Percentiles rank a stretch among this genome's conserved stretches.
Evolutionary conservation across 2,329 filamentous ascomycete genomes (phyloP).

Genomic region (Aspergillus felis): DNA sequence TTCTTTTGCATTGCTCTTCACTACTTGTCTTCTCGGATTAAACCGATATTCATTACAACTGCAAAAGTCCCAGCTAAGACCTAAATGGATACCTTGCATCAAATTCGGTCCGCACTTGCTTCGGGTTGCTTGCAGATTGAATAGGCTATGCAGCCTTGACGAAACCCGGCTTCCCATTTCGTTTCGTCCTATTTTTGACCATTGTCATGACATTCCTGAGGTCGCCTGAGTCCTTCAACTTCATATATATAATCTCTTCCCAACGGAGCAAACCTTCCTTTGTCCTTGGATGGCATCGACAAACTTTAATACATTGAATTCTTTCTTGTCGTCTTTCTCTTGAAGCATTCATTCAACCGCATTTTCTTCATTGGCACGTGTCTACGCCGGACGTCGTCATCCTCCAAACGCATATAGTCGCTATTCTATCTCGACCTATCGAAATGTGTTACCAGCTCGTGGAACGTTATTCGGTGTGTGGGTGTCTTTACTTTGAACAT

Average conservation of each 20-base stretch:
- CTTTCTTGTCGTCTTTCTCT: neutral
- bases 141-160: neutral
- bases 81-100: conserved; percentile 7
- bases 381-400: neutral
- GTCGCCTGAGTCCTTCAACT: conserved; percentile 1
- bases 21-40: neutral
- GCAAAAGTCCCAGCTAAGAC: neutral
- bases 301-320: neutral
- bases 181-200: neutral
- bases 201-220: neutral
- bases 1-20: neutral
- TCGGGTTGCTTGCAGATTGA: neutral
- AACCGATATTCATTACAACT: neutral
- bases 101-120: neutral
- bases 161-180: neutral
- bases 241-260: neutral
- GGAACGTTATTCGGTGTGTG: conserved; percentile 81
- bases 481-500: conserved; percentile 84
- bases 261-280: neutral
- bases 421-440: conserved; percentile 9
- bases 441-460: conserved; percentile 84
- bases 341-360: neutral
- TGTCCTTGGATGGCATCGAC: neutral
- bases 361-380: neutral
- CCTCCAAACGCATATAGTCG: neutral